Base-by-base conservation (phyloP, 1,284 basidiomycete species). In the Erythrobasidium hasegawianum region DNA sequence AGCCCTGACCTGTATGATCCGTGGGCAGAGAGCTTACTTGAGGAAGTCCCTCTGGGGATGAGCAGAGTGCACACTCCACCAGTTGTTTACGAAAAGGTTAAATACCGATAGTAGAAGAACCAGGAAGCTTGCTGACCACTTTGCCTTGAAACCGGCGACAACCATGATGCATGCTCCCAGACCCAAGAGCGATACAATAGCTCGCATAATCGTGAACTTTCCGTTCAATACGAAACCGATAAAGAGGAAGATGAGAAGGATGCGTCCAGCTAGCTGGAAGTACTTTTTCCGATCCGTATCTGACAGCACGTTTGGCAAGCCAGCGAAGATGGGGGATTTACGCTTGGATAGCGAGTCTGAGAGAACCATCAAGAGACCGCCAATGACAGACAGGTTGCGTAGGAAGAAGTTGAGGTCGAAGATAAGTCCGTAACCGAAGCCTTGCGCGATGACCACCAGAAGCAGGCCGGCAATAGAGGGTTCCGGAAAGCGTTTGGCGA, bases 351-450 rank as follows among this genome's bases (percentile, higher is more conserved):
- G 87, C 1, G 90, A 89, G 78, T 98, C 96, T 70, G 88, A 93
- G 79, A 99, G 92, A 57, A 97, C 94, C 96, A 99, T 98, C 76
- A 95, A 85, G 52, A 95, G 84, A 54, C 91, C 91, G 68, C 91
- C 91, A 68, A 95, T 87, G 74, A 95, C 91, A 69, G 87, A 89
- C 53, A 95, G 82, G 79, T 94, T 95, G 77, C 91, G 89, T 53
- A 98, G 87, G 90, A 99, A 99, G 84, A 99, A 99, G 80, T 91
- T 97, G 76, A 97, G 82, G 83, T 98, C 96, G 77, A 94, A 95
- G 73, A 95, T 92, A 75, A 95, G 87, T 27, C 91, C 91, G 77
- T 95, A 95, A 71, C 91, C 91, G 72, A 95, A 87, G 2, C 78
- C 96, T 80, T 99, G 96, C 64, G 94, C 85, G 72, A 98, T 80